These are phyloP conservation scores for Picea abies DNA, from an alignment of 83 land plant species.

Conservation along the genomic window DNA sequence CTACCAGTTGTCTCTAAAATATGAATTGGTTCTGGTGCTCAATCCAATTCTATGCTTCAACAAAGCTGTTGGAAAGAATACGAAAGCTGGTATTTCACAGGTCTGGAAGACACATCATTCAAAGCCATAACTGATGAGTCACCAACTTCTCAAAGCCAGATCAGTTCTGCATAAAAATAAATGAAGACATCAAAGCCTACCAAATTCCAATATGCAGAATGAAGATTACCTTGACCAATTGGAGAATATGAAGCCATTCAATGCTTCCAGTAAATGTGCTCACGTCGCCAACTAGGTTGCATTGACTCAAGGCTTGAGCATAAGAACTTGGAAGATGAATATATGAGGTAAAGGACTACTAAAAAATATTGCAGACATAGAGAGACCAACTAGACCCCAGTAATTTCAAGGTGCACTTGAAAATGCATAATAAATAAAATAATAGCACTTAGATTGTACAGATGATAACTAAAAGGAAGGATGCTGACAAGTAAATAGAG, in stretches of 20 bases:
- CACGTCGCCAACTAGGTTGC: constrained; percentile 13
- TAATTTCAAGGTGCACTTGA: not conserved
- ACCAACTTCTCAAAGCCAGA: not conserved
- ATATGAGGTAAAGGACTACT: not conserved
- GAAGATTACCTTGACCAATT: constrained; percentile 7
- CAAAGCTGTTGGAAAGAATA: constrained; percentile 6
- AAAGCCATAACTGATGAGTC: not conserved
- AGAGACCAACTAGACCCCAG: not conserved
- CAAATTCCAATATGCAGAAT: no score
- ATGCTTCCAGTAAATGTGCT: constrained; percentile 22
- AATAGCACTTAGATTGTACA: constrained; percentile 15
- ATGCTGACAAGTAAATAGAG: no score
- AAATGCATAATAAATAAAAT: constrained; percentile 14
- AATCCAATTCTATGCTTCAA: constrained; percentile 13
- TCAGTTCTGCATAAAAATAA: not conserved
- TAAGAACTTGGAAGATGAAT: constrained; percentile 13
- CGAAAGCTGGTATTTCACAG: not conserved
- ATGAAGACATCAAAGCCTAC: not conserved
- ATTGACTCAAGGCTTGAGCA: constrained; percentile 5
- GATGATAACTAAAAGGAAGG: not conserved
- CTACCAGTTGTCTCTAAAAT: constrained; percentile 10
- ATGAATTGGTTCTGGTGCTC: constrained; percentile 6
- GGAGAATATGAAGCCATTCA: not conserved
- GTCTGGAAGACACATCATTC: constrained; percentile 2
- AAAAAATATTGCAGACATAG: not conserved